A percentile compares a stretch with the other conserved stretches of the same genome.
Evolutionary conservation across 2,329 filamentous ascomycete genomes (phyloP).

Genomic region (Ophiosphaerella narmari): DNA sequence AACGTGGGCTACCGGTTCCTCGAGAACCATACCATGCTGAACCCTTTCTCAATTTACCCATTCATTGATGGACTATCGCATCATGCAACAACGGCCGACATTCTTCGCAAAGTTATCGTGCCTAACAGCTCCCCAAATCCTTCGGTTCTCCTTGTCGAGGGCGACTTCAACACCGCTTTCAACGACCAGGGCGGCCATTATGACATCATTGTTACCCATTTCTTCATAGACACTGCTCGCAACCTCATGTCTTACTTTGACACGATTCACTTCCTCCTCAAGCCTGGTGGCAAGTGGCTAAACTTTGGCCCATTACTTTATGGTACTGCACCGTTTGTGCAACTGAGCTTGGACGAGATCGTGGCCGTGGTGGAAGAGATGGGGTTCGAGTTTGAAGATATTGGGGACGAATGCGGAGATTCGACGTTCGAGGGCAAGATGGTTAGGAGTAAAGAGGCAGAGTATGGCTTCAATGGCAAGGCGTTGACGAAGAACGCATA

Average conservation of each 20-base stretch:
- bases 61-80: conserved; percentile 64
- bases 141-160: conserved; percentile 57
- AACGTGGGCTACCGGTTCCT: conserved; percentile 60
- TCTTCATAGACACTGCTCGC: conserved; percentile 65
- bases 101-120: conserved; percentile 53
- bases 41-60: conserved; percentile 50
- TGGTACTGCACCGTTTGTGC: conserved; percentile 59
- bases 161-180: conserved; percentile 59
- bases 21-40: conserved; percentile 33
- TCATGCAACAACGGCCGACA: conserved; percentile 55
- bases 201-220: conserved; percentile 60
- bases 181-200: conserved; percentile 36
- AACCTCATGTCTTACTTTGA: conserved; percentile 62
- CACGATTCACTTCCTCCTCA: conserved; percentile 56
- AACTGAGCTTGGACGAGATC: conserved; percentile 61
- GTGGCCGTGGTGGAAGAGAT: conserved; percentile 53
- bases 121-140: conserved; percentile 47
- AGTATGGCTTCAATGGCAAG: conserved; percentile 58
- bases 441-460: conserved; percentile 54
- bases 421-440: conserved; percentile 49
- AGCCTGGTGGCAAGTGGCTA: conserved; percentile 58
- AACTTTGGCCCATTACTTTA: conserved; percentile 63
- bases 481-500: conserved; percentile 60
- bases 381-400: conserved; percentile 58
- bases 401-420: conserved; percentile 48